Evolutionary conservation across 106 monocot species (phyloP), one percentile per base, ranked within the genome.

Genomic region (Xerophyta viscosa): DNA sequence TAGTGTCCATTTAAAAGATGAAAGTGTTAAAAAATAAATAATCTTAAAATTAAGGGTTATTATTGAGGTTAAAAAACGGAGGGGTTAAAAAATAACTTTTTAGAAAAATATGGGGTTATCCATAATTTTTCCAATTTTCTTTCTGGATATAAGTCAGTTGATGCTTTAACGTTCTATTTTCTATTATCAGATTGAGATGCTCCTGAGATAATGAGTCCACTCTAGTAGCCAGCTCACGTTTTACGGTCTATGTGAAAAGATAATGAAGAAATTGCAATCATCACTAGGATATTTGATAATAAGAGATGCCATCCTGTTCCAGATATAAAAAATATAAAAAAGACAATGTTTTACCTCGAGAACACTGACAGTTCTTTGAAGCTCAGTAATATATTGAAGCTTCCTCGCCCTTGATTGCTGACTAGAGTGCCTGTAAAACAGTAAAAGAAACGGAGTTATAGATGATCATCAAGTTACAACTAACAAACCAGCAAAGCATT

Each of bases 311-410:
- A 39, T 39, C 39, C 27, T 29, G 0, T n/a, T n/a, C n/a, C n/a
- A n/a, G n/a, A n/a, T n/a, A n/a, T n/a, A n/a, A n/a, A n/a, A n/a
- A n/a, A 22, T 0, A 20, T 20, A 20, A 20, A 36, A 19, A 14
- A 36, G 20, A 2, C 24, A n/a, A 31, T 46, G 4, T 29, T 28
- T 28, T 18, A 85, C 94, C 84, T 96, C 84, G 60, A 77, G 65
- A 45, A 60, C 29, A 29, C 82, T 78, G 28, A 96, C 88, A 55
- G 85, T 85, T 68, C 73, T 78, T 52, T 89, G 81, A 30, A 96
- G 94, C 55, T 96, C 94, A 67, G 88, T 81, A 67, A 96, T 96
- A 52, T 96, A 85, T 56, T 96, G 94, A 71, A 96, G 81, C 49
- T 96, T 96, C 21, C 94, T 71, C 30, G 88, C 94, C 66, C 88